Base-by-base conservation (phyloP, 768 basidiomycete species). In the Tremella yokohamensis region DNA sequence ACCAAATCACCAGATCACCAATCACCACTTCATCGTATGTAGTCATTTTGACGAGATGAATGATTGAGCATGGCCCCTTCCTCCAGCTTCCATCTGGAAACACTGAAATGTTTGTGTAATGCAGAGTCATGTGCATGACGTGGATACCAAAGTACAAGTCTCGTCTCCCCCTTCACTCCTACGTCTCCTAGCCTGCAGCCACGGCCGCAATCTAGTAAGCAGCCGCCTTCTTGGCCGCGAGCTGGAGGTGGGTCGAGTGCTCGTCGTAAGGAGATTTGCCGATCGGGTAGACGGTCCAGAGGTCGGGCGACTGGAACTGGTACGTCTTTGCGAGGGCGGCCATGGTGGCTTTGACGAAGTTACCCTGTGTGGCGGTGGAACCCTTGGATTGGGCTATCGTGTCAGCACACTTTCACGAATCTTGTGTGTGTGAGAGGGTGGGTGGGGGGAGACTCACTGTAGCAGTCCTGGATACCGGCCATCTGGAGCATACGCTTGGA, bases 391-490 rank as follows among this genome's bases (percentile, higher is more conserved):
- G 90, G 56, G 94, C 64, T 66, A 42, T n/a, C 4, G n/a, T 3
- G 37, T 49, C 26, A 52, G 54, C 29, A 12, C 7, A 16, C 29
- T n/a, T n/a, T n/a, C n/a, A n/a, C n/a, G n/a, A n/a, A n/a, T n/a
- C n/a, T n/a, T n/a, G n/a, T n/a, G n/a, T n/a, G n/a, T n/a, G n/a
- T n/a, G n/a, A n/a, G n/a, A n/a, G n/a, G n/a, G n/a, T n/a, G n/a
- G 44, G 22, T 11, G 29, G n/a, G 18, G 11, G 0, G 1, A 13
- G 52, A 63, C 67, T 49, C 49, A 65, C 67, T 97, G 84, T 99
- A 99, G 76, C 85, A 86, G 79, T 99, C 96, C 81, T 93, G 85
- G 63, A 99, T 85, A 83, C 96, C 96, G 74, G 96, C 96, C 72
- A 98, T 84, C 80, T 99, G 94, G 64, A 99, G 81, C 72, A 99